Base-by-base conservation (phyloP, 106 monocot species). In the Hemerocallis citrina region DNA sequence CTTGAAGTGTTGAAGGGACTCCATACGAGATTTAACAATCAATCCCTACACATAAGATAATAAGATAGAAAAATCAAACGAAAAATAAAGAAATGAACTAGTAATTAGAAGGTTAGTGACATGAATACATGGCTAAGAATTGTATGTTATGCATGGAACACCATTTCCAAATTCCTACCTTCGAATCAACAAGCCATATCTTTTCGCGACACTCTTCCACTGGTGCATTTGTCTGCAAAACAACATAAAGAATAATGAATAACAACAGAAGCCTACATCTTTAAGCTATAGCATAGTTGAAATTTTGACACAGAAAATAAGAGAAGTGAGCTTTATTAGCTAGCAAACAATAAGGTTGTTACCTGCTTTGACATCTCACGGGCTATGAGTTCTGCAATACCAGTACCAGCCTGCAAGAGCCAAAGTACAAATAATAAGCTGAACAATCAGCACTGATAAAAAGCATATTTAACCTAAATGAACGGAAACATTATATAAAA, bases 361-460 rank as follows among this genome's bases (percentile, higher is more conserved):
- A 85, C 93, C 93, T 77, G 78, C 33, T 71, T 88, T 51, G 88
- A 93, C 57, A 93, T 89, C 74, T 93, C 88, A 71, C 85, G 88
- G 31, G 93, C 93, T 58, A 92, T 92, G 20, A 92, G 84, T 57
- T 88, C 88, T 14, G 92, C 92, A 69, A 92, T 92, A 60, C 93
- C 93, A 60, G 93, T 93, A 29, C 84, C 85, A 76, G 85, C 85
- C 76, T 85, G 68, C 39, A 64, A 61, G 35, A 35, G 30, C 29
- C 29, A 42, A 34, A 67, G 32, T 5, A 38, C n/a, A n/a, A n/a
- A n/a, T n/a, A 29, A 13, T 51, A 51, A 29, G 15, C 21, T 46
- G n/a, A n/a, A n/a, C n/a, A n/a, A n/a, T n/a, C n/a, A n/a, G n/a
- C n/a, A n/a, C n/a, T n/a, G n/a, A n/a, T n/a, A n/a, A n/a, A n/a